Conservation (phyloP, 2,329 filamentous ascomycete genomes). For the Domatiomyces globalis region DNA sequence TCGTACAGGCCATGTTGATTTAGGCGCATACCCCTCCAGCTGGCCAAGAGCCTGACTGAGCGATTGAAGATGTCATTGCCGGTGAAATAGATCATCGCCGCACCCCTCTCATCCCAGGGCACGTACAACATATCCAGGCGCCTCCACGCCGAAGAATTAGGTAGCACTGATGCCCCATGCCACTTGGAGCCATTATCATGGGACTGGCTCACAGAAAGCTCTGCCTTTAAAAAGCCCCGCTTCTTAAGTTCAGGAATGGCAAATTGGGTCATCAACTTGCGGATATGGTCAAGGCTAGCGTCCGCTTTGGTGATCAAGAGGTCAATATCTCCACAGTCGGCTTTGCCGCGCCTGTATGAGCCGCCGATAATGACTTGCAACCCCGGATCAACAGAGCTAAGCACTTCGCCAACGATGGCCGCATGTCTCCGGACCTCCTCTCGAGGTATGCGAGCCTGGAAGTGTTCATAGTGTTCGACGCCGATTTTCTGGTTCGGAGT, state of each 20-base stretch:
- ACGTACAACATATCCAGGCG: constrained; percentile 77
- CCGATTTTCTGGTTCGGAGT: constrained; percentile 59
- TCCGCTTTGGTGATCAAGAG: constrained; percentile 60
- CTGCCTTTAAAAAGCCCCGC: constrained; percentile 52
- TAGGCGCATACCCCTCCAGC: constrained; percentile 66
- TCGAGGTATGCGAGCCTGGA: constrained; percentile 64
- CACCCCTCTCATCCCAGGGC: constrained; percentile 63
- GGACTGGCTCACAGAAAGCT: constrained; percentile 41
- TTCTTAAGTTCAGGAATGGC: constrained; percentile 50
- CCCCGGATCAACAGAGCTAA: constrained; percentile 44
- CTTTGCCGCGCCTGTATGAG: constrained; percentile 68
- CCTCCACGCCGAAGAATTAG: constrained; percentile 50
- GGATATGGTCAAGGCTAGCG: constrained; percentile 44
- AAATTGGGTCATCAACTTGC: constrained; percentile 44
- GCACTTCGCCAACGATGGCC: constrained; percentile 44
- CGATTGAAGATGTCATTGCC: constrained; percentile 92
- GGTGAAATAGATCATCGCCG: constrained; percentile 85
- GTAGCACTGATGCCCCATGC: constrained; percentile 71
- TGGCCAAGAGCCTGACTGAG: constrained; percentile 65
- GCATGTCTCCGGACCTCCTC: constrained; percentile 59
- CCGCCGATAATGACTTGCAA: constrained; percentile 65
- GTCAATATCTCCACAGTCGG: constrained; percentile 68
- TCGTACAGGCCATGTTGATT: constrained; percentile 72
- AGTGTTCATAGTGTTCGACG: constrained; percentile 65
- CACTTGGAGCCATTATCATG: constrained; percentile 58